Conservation (phyloP, 1,284 basidiomycete species). For the Pascua guehoae region DNA sequence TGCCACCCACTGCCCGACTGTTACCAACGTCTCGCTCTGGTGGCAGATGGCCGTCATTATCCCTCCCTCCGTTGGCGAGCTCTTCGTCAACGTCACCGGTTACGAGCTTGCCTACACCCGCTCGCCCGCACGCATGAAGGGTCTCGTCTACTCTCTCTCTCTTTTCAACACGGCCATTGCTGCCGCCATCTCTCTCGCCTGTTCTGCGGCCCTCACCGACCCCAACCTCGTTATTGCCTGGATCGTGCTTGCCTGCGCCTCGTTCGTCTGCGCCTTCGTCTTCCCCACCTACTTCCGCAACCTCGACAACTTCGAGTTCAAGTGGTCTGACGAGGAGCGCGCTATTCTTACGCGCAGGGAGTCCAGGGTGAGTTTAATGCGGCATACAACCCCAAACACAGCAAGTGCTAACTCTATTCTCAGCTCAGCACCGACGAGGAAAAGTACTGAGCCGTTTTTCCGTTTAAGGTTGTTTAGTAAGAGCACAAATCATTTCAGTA, state of each 20-base stretch:
- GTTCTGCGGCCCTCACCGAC: slow-evolving; percentile 40
- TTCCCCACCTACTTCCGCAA: slow-evolving; percentile 19
- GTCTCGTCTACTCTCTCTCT: slow-evolving; percentile 46
- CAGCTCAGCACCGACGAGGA: too few species aligned
- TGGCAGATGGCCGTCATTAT: slow-evolving; percentile 51
- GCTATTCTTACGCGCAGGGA: too few species aligned
- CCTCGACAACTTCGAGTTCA: slow-evolving; percentile 34
- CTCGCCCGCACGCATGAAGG: slow-evolving; percentile 51
- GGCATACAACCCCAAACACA: too few species aligned
- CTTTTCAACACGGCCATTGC: slow-evolving; percentile 53
- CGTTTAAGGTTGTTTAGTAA: too few species aligned
- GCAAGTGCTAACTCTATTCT: too few species aligned
- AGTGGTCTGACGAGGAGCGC: slow-evolving; percentile 3
- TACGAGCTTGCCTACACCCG: slow-evolving; percentile 54
- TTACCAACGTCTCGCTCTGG: slow-evolving; percentile 27
- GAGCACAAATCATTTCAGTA: too few species aligned
- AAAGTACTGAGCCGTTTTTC: too few species aligned
- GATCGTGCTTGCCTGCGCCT: slow-evolving; percentile 44
- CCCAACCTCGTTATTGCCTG: slow-evolving; percentile 52
- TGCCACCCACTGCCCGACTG: slow-evolving; percentile 42
- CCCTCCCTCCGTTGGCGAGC: slow-evolving; percentile 52
- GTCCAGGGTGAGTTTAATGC: too few species aligned
- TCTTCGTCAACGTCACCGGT: slow-evolving; percentile 53
- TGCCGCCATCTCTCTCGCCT: slow-evolving; percentile 47
- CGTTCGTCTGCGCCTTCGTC: slow-evolving; percentile 30